Percentiles rank a stretch among this genome's conserved stretches.
Evolutionary conservation across 2,329 filamentous ascomycete genomes (phyloP).

Genomic region (Fonsecaea erecta): DNA sequence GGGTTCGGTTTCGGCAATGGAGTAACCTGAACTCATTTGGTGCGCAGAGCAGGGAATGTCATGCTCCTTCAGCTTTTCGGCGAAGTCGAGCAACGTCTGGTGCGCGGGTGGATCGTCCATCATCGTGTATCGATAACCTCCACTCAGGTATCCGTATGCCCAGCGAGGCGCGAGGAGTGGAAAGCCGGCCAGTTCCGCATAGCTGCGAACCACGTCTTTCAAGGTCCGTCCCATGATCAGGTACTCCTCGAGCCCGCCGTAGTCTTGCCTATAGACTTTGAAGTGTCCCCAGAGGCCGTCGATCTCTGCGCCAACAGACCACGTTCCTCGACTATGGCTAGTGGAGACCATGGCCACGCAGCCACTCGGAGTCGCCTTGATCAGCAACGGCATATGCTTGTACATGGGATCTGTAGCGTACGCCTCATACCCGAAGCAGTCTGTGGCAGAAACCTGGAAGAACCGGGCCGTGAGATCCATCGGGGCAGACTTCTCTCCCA

Average conservation of each 20-base stretch:
- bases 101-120: constrained; percentile 60
- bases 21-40: constrained; percentile 75
- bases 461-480: constrained; percentile 72
- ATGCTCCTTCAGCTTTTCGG: constrained; percentile 64
- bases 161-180: constrained; percentile 71
- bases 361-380: constrained; percentile 68
- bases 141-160: constrained; percentile 74
- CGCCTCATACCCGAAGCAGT: constrained; percentile 74
- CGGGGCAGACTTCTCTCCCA: constrained; percentile 73
- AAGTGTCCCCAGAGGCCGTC: constrained; percentile 76
- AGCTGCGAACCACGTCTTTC: constrained; percentile 67
- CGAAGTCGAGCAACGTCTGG: constrained; percentile 65
- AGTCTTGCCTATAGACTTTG: constrained; percentile 74
- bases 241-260: constrained; percentile 74
- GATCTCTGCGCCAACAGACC: constrained; percentile 71
- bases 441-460: constrained; percentile 70
- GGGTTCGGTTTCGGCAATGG: constrained; percentile 67
- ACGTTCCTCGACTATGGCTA: constrained; percentile 66
- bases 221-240: constrained; percentile 69
- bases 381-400: constrained; percentile 74
- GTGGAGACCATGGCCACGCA: constrained; percentile 72
- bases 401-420: constrained; percentile 74
- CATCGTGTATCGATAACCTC: constrained; percentile 67
- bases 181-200: constrained; percentile 70
- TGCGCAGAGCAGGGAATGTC: constrained; percentile 73